phyloP scores from a whole-genome alignment of 2,329 filamentous ascomycete species.

The Zalaria sp. region DNA sequence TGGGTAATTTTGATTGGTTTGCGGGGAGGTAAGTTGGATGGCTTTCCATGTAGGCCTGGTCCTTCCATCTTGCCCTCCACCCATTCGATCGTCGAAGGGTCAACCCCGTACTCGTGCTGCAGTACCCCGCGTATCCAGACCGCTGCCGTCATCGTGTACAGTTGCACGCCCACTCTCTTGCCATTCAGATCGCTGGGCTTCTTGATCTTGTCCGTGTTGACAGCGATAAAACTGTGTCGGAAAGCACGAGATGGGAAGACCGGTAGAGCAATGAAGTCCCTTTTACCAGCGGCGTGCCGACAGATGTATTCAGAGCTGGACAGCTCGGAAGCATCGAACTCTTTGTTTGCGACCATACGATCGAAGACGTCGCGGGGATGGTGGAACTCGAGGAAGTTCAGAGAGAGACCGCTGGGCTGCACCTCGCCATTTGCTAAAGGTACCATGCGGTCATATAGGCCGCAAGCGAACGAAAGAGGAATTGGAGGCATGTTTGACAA shows the following conservation, averaged over 20 bases:
- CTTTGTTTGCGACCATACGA: slow-evolving; percentile 14
- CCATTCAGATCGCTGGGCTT: slow-evolving; percentile 19
- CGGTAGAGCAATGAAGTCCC: slow-evolving; percentile 16
- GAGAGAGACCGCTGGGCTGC: slow-evolving; percentile 14
- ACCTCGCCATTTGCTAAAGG: slow-evolving; percentile 16
- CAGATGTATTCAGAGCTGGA: slow-evolving; percentile 18
- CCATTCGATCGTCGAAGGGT: slow-evolving; percentile 18
- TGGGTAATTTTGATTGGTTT: slow-evolving; percentile 12
- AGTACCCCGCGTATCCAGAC: slow-evolving; percentile 22
- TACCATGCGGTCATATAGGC: slow-evolving; percentile 15
- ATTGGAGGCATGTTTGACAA: slow-evolving; percentile 2
- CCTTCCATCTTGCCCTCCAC: slow-evolving; percentile 20
- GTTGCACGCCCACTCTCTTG: slow-evolving; percentile 21
- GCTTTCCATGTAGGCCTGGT: slow-evolving; percentile 16
- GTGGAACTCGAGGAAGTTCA: slow-evolving; percentile 17
- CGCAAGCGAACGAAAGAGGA: slow-evolving; percentile 12
- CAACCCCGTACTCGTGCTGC: slow-evolving; percentile 19
- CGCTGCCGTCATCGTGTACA: slow-evolving; percentile 25
- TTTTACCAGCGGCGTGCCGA: slow-evolving; percentile 12
- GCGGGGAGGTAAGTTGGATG: slow-evolving; percentile 11
- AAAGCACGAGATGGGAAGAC: slow-evolving; percentile 20
- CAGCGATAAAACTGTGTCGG: slow-evolving; percentile 19
- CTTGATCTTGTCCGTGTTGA: slow-evolving; percentile 17
- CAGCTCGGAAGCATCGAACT: slow-evolving; percentile 18
- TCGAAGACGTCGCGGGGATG: slow-evolving; percentile 21